Evolutionary conservation across 1,284 basidiomycete genomes (phyloP).

Genomic region (Sphagnurus paluster): DNA sequence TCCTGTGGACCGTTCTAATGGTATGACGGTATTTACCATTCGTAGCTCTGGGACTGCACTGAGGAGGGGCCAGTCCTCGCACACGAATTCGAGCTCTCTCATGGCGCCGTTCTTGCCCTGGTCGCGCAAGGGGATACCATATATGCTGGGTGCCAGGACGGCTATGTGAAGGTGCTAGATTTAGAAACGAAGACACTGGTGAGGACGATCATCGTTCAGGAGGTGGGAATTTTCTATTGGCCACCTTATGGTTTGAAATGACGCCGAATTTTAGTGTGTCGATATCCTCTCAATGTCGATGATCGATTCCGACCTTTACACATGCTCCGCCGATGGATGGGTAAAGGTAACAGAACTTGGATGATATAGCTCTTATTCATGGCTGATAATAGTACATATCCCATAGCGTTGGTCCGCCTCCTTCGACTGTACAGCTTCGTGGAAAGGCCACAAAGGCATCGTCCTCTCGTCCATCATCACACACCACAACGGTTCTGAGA

Average conservation of each 20-base stretch:
- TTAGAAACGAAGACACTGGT: constrained; percentile 87
- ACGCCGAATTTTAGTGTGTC: constrained; percentile 45
- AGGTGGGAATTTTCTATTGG: constrained; percentile 42
- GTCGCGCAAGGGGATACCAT: constrained; percentile 77
- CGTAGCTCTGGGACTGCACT: constrained; percentile 75
- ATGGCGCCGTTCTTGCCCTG: constrained; percentile 80
- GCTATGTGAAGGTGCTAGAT: constrained; percentile 90
- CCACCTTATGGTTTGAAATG: not conserved
- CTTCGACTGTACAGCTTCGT: constrained; percentile 82
- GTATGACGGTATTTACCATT: constrained; percentile 2
- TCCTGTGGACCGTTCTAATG: too few relatives aligned
- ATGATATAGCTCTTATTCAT: too few relatives aligned
- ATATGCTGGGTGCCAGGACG: constrained; percentile 93
- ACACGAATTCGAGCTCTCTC: constrained; percentile 64
- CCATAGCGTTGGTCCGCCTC: constrained; percentile 74
- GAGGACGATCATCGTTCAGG: constrained; percentile 83
- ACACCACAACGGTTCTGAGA: constrained; percentile 25
- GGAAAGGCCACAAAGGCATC: constrained; percentile 80
- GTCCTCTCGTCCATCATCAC: constrained; percentile 76
- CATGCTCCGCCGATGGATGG: constrained; percentile 81
- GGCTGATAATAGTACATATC: not conserved
- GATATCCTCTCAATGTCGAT: constrained; percentile 83
- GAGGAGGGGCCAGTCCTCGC: constrained; percentile 43
- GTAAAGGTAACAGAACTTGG: constrained; percentile 76
- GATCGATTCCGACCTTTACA: constrained; percentile 77